Evolutionary conservation across 352 stramenopile genomes (phyloP).

Genomic region (Pythium vanterpoolii): DNA sequence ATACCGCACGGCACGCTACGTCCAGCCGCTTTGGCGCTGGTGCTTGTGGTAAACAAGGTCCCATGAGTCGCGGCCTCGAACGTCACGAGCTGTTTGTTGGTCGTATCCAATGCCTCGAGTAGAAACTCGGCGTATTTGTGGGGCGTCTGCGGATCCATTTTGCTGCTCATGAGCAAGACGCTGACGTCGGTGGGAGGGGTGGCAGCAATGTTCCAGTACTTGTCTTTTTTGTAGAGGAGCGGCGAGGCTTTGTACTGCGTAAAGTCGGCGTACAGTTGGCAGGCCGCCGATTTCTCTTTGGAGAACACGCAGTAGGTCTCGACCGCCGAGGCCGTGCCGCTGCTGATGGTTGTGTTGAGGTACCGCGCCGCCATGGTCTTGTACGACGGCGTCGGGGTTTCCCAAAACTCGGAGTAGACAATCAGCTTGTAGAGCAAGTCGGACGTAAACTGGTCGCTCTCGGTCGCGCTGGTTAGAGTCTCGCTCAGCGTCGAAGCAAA

Average conservation of each 20-base stretch:
- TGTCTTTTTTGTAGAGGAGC: conserved; percentile 28
- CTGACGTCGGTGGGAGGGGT: conserved; percentile 26
- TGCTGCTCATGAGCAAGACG: conserved; percentile 35
- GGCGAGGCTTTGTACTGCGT: conserved; percentile 6
- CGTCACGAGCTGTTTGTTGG: conserved; percentile 36
- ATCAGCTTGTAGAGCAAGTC: conserved; percentile 34
- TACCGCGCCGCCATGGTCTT: conserved; percentile 11
- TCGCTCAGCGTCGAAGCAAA: conserved; percentile 17
- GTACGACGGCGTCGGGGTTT: conserved; percentile 23
- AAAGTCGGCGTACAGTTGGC: conserved; percentile 29
- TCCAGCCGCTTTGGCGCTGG: no score
- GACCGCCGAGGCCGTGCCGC: conserved; percentile 20
- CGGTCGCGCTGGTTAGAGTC: conserved; percentile 5
- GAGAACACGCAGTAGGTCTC: conserved; percentile 51
- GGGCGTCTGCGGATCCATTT: conserved; percentile 35
- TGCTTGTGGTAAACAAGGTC: conserved; percentile 15
- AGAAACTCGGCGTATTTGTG: conserved; percentile 34
- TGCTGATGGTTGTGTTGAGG: conserved; percentile 25
- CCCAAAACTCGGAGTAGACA: conserved; percentile 31
- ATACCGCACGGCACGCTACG: conserved; percentile 27
- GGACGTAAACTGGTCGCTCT: conserved; percentile 17
- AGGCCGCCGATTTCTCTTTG: conserved; percentile 34
- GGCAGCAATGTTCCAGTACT: conserved; percentile 33
- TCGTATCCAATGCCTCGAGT: conserved; percentile 20
- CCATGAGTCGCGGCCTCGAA: conserved; percentile 38